Evolutionary conservation across 345 rosid species (phyloP).

Genomic region (Alliaria petiolata): DNA sequence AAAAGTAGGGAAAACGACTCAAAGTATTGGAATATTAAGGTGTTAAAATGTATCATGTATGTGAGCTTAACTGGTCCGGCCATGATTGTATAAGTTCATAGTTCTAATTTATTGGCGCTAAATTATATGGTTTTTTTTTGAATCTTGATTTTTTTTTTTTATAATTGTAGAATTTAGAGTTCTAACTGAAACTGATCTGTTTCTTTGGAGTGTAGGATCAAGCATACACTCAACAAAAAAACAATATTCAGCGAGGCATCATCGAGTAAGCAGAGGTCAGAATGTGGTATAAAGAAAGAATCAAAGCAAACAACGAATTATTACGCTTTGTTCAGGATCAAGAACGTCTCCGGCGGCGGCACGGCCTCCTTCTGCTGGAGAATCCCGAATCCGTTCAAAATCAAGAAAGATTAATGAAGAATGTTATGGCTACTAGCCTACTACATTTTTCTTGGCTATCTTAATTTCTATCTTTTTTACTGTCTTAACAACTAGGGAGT

Average conservation of each 20-base stretch:
- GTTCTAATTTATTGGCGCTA: too few relatives aligned
- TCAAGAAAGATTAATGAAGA: conserved; percentile 21
- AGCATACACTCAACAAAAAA: conserved; percentile 9
- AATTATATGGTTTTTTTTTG: too few relatives aligned
- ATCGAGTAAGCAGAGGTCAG: background rate
- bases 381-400: background rate
- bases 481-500: background rate
- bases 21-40: too few relatives aligned
- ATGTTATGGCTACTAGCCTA: background rate
- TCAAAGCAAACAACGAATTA: background rate
- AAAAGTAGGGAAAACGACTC: too few relatives aligned
- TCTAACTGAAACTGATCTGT: background rate
- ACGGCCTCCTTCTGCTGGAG: background rate
- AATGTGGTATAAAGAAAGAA: conserved; percentile 6
- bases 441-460: background rate
- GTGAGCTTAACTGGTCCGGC: too few relatives aligned
- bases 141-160: too few relatives aligned
- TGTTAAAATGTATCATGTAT: too few relatives aligned
- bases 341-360: background rate
- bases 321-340: conserved; percentile 12
- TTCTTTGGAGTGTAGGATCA: conserved; percentile 13
- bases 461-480: conserved; percentile 4
- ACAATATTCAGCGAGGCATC: conserved; percentile 1
- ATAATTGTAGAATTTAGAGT: background rate
- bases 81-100: too few relatives aligned